Evolutionary conservation across 495 filamentous ascomycete species (phyloP), one percentile per base, ranked within the genome.

Genomic region (Penicillium chermesinum): DNA sequence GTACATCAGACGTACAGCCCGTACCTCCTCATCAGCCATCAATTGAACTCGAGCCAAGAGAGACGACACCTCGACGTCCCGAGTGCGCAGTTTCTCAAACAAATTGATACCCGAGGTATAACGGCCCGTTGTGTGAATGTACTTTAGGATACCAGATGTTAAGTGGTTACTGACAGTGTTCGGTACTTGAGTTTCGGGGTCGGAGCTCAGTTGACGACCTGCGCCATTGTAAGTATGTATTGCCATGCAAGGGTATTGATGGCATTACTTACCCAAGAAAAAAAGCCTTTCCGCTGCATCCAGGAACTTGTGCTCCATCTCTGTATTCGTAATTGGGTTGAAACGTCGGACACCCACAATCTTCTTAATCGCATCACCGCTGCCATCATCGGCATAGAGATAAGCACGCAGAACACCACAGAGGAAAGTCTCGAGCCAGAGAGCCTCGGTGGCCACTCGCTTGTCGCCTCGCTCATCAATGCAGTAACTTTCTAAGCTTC

Each of bases 111-210:
- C 93, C 0, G 93, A 97, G 17, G 94, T 81, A 59, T 91, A 96
- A 25, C 93, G 83, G 8, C 93, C 94, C 7, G 94, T 97, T 0
- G 93, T 97, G 44, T 90, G 83, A 55, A 99, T 95, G 59, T 99
- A 99, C 59, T 87, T 87, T n/a, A 99, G 76, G 1, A 99, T 81
- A 13, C 93, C 94, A 21, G 87, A 78, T 2, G 89, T 89, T 21
- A 97, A 79, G 62, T 98, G 88, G 61, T 99, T 99, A n/a, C 88
- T 91, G 36, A 96, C 93, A 27, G 88, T 83, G 57, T 96, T 97
- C 1, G 93, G 93, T 2, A 97, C 94, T 69, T 99, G 93, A 1
- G 96, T 94, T 58, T 96, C 86, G 1, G 93, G 90, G 60, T 99
- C 93, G 10, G 94, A 97, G 42, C 93, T 95, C 20, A 99, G 76